Conservation (phyloP, 331 rosid genomes). For the Quercus phellos region DNA sequence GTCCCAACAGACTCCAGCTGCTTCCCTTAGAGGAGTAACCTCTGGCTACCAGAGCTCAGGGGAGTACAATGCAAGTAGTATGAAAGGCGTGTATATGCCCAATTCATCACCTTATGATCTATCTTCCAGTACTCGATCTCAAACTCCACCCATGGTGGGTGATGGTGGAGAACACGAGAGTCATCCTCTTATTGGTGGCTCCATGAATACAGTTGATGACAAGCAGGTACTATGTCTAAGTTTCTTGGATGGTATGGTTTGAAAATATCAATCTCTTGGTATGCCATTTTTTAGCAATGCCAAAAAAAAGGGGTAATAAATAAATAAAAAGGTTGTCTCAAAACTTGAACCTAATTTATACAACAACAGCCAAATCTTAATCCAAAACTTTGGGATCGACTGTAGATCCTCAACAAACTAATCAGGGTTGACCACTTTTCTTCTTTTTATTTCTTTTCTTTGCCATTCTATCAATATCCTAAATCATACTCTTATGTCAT, state of each 20-base stretch:
- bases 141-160: slow-evolving; percentile 57
- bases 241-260: not conserved
- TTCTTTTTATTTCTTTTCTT: too few species aligned
- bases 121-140: slow-evolving; percentile 65
- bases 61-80: slow-evolving; percentile 51
- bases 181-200: slow-evolving; percentile 49
- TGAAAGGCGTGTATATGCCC: slow-evolving; percentile 66
- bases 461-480: too few species aligned
- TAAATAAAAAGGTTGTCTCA: not conserved
- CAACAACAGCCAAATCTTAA: too few species aligned
- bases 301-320: not conserved
- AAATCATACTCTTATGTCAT: too few species aligned
- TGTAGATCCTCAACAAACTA: too few species aligned
- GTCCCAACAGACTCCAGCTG: slow-evolving; percentile 59
- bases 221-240: slow-evolving; percentile 63
- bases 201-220: slow-evolving; percentile 56
- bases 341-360: not conserved
- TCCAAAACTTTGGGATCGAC: too few species aligned
- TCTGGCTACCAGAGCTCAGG: slow-evolving; percentile 53
- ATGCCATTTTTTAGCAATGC: not conserved
- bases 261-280: slow-evolving; percentile 5
- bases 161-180: slow-evolving; percentile 59
- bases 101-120: slow-evolving; percentile 70
- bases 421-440: too few species aligned
- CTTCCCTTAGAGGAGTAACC: slow-evolving; percentile 54